Evolutionary conservation across 306 rosid genomes (phyloP).

Genomic region (Sicyos edulis): DNA sequence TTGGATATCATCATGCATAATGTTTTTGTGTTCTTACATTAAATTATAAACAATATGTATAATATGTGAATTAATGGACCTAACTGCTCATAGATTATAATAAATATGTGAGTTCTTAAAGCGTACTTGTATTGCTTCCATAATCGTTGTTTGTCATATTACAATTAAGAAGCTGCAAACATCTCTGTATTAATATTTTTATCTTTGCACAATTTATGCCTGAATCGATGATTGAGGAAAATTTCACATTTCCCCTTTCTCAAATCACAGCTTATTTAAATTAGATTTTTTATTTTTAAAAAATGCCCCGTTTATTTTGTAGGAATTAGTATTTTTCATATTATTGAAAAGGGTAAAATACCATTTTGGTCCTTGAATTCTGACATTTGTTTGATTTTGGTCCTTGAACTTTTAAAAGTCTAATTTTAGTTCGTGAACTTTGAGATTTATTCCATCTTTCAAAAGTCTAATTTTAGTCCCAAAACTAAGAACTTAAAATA

Average conservation of each 20-base stretch:
- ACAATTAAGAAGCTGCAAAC: not conserved
- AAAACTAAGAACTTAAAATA: too few relatives aligned
- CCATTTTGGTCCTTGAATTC: too few relatives aligned
- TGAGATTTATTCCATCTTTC: too few relatives aligned
- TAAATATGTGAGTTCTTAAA: not conserved
- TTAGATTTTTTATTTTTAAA: slow-evolving; percentile 1
- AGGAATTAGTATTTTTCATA: not conserved
- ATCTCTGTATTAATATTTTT: not conserved
- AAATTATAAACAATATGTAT: not conserved
- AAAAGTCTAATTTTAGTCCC: too few relatives aligned
- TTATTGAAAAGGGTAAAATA: slow-evolving; percentile 2
- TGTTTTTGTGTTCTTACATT: not conserved
- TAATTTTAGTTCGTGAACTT: too few relatives aligned
- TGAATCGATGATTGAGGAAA: not conserved
- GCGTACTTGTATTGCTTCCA: slow-evolving; percentile 11
- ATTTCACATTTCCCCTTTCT: not conserved
- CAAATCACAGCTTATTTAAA: not conserved
- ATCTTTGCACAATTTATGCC: not conserved
- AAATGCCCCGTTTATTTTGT: not conserved
- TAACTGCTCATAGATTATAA: not conserved
- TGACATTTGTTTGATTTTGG: too few relatives aligned
- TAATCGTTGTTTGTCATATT: not conserved
- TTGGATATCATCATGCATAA: not conserved
- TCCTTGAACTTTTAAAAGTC: too few relatives aligned
- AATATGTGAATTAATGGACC: not conserved